Percentiles rank a stretch among this genome's conserved stretches.
Conservation (phyloP, 73 alveolate genomes). For the Tetrahymena thermophila region DNA sequence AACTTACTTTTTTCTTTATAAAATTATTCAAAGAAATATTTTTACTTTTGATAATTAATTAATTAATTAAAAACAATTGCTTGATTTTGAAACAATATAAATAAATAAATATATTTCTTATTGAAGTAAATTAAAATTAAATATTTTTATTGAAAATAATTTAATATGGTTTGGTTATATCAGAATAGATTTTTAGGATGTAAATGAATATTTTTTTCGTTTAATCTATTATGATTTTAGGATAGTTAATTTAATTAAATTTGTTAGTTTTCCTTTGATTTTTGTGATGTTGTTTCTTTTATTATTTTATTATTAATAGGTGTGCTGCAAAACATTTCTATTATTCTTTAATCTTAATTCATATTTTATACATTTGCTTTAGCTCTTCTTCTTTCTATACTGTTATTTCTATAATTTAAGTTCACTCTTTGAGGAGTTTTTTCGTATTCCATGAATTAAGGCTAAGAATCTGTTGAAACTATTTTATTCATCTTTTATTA, state of each 20-base stretch:
- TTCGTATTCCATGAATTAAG: neutral
- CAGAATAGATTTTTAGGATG: neutral
- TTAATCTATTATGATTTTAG: neutral
- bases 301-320: neutral
- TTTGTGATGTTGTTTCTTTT: neutral
- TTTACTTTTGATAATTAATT: too few species aligned
- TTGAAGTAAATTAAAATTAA: neutral
- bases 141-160: neutral
- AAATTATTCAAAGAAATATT: too few species aligned
- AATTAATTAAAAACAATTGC: too few species aligned
- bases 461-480: neutral
- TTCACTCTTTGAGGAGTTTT: neutral
- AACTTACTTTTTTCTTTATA: too few species aligned
- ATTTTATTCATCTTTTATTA: neutral
- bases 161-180: neutral
- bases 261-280: neutral
- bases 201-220: neutral
- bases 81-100: too few species aligned
- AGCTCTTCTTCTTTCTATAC: neutral
- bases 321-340: neutral
- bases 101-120: neutral
- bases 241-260: neutral
- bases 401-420: neutral
- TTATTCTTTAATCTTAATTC: neutral
- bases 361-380: neutral